These are phyloP conservation scores for Botrytis squamosa DNA, from an alignment of 2,329 filamentous ascomycete genomes.

Conservation along the genomic window DNA sequence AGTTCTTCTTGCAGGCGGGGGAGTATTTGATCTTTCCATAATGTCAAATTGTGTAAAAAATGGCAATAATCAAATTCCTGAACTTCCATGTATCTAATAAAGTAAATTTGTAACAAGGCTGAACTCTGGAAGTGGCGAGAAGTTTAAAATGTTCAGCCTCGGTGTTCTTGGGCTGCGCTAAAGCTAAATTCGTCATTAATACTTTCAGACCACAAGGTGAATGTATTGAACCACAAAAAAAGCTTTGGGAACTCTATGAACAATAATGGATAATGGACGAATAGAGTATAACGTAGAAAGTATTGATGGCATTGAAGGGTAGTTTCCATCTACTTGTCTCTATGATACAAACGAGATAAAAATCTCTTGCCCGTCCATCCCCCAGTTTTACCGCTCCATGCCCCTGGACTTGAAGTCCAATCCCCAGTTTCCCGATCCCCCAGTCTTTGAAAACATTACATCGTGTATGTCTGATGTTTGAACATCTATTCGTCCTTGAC, in stretches of 20 bases:
- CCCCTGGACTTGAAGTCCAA: neutral
- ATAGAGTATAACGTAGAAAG: neutral
- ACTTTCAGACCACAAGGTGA: neutral
- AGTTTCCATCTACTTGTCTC: slow-evolving; percentile 7
- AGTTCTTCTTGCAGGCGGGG: slow-evolving; percentile 22
- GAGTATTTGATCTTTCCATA: slow-evolving; percentile 34
- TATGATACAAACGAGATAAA: slow-evolving; percentile 21
- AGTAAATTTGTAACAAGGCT: slow-evolving; percentile 16
- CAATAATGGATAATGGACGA: neutral
- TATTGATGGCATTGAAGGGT: slow-evolving; percentile 5
- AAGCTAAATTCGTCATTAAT: neutral
- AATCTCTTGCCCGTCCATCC: slow-evolving; percentile 2
- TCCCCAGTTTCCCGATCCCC: neutral
- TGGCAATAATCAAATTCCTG: neutral
- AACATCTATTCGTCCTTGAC: slow-evolving; percentile 64
- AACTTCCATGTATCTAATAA: neutral
- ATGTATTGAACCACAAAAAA: neutral
- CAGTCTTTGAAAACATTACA: slow-evolving; percentile 5
- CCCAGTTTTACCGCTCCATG: slow-evolving; percentile 1
- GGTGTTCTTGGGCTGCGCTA: slow-evolving; percentile 3
- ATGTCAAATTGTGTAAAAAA: neutral
- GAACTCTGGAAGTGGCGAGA: slow-evolving; percentile 13
- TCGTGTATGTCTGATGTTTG: neutral
- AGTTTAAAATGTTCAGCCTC: slow-evolving; percentile 13
- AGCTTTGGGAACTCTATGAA: neutral